Percentiles rank a stretch among this genome's conserved stretches.
Evolutionary conservation across 176 grass and related monocot species (phyloP).

Genomic region (Juncus effusus): DNA sequence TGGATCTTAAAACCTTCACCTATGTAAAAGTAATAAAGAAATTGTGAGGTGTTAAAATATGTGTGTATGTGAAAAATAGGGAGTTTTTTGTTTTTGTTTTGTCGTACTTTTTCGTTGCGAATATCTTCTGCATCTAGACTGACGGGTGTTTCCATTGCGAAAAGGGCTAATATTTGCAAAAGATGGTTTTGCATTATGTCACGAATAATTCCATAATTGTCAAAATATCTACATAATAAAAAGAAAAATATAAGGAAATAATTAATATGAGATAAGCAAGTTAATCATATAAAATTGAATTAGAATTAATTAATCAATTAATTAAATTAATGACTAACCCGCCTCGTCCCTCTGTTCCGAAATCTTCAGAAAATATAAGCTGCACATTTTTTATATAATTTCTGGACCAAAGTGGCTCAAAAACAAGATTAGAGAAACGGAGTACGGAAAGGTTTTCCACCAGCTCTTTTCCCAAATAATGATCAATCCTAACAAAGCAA

Average conservation of each 20-base stretch:
- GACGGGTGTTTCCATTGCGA: slow-evolving; percentile 96
- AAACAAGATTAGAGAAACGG: slow-evolving; percentile 95
- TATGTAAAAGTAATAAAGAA: slow-evolving; percentile 20
- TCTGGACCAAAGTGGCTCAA: slow-evolving; percentile 86
- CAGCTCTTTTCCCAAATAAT: slow-evolving; percentile 94
- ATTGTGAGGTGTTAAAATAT: not conserved
- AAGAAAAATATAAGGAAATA: not conserved
- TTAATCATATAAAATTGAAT: slow-evolving; percentile 13
- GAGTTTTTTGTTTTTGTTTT: not conserved
- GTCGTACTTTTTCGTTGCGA: slow-evolving; percentile 83
- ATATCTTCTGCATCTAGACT: slow-evolving; percentile 88
- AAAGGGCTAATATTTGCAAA: slow-evolving; percentile 86
- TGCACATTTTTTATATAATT: slow-evolving; percentile 92
- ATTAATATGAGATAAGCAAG: not conserved
- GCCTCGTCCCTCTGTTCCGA: slow-evolving; percentile 88
- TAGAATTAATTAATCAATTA: not conserved
- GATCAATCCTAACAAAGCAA: slow-evolving; percentile 61
- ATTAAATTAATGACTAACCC: slow-evolving; percentile 46
- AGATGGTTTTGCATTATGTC: slow-evolving; percentile 99
- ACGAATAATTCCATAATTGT: slow-evolving; percentile 88
- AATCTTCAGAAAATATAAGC: slow-evolving; percentile 89
- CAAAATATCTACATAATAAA: slow-evolving; percentile 63
- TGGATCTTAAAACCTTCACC: slow-evolving; percentile 86
- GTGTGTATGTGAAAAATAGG: not conserved
- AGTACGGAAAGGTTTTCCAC: slow-evolving; percentile 97